These are phyloP conservation scores for Pythium coloratum DNA, from an alignment of 352 stramenopile species.

Conservation along the genomic window DNA sequence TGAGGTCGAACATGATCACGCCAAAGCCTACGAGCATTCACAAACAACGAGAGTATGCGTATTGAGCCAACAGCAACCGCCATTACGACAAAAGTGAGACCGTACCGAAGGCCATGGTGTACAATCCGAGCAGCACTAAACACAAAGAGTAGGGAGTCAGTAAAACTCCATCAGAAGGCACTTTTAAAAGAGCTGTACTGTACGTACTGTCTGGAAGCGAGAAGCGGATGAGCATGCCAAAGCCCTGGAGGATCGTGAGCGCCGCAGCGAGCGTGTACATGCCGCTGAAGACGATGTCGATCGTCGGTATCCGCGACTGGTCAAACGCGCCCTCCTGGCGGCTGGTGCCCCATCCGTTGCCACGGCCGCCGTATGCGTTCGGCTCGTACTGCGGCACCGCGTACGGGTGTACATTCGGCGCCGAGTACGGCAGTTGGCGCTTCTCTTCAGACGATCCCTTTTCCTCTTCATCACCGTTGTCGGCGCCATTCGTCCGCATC, in stretches of 20 bases:
- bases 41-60: background rate
- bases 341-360: constrained; percentile 37
- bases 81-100: background rate
- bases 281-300: constrained; percentile 83
- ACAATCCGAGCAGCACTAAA: constrained; percentile 69
- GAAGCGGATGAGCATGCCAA: constrained; percentile 83
- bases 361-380: constrained; percentile 45
- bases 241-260: constrained; percentile 82
- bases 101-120: constrained; percentile 85
- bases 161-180: background rate
- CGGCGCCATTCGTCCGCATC: constrained; percentile 30
- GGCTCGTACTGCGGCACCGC: constrained; percentile 78
- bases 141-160: constrained; percentile 19
- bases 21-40: constrained; percentile 38
- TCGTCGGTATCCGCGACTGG: constrained; percentile 44
- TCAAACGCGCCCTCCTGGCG: constrained; percentile 42
- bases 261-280: constrained; percentile 85
- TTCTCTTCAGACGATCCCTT: constrained; percentile 36
- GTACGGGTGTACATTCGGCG: constrained; percentile 80
- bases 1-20: constrained; percentile 85
- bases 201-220: constrained; percentile 53
- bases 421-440: constrained; percentile 56
- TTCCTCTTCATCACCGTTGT: constrained; percentile 56
- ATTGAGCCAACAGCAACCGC: background rate
- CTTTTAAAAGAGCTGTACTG: background rate